Evolutionary conservation across 169 alveolate genomes (phyloP).

Genomic region (Plasmodium coatneyi): DNA sequence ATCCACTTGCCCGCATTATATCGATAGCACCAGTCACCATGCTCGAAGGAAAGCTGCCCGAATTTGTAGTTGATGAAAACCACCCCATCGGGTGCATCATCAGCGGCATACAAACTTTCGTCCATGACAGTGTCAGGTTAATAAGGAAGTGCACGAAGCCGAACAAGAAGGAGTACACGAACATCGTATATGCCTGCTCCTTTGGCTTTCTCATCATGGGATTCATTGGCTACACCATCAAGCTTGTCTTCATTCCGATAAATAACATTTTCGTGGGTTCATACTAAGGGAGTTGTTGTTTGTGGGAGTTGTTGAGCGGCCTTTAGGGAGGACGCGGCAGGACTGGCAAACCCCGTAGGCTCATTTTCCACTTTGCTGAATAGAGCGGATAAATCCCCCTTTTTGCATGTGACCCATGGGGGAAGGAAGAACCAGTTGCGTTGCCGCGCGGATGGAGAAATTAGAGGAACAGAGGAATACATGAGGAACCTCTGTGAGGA

Average conservation of each 20-base stretch:
- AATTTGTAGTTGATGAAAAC: slow-evolving; percentile 82
- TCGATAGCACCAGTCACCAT: not conserved
- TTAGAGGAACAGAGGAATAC: not conserved
- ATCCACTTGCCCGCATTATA: not conserved
- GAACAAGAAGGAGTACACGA: slow-evolving; percentile 91
- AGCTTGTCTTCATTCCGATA: slow-evolving; percentile 95
- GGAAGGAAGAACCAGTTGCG: not conserved
- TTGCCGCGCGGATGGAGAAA: not conserved
- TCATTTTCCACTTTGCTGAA: not conserved
- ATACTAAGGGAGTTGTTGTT: slow-evolving; percentile 3
- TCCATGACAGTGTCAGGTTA: slow-evolving; percentile 92
- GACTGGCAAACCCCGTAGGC: not conserved
- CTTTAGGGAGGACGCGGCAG: not conserved
- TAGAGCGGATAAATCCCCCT: not conserved
- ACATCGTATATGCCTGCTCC: slow-evolving; percentile 91
- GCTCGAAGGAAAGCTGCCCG: slow-evolving; percentile 70
- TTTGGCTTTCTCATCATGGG: slow-evolving; percentile 96
- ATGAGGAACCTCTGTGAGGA: not conserved
- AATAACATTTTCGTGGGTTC: slow-evolving; percentile 93
- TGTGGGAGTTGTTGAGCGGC: not conserved
- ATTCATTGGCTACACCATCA: slow-evolving; percentile 94
- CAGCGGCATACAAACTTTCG: slow-evolving; percentile 87
- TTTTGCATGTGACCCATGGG: not conserved
- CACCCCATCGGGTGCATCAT: slow-evolving; percentile 88
- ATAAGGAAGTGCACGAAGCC: slow-evolving; percentile 96